Conservation (phyloP, 768 basidiomycete genomes). For the Mycena sanguinolenta region DNA sequence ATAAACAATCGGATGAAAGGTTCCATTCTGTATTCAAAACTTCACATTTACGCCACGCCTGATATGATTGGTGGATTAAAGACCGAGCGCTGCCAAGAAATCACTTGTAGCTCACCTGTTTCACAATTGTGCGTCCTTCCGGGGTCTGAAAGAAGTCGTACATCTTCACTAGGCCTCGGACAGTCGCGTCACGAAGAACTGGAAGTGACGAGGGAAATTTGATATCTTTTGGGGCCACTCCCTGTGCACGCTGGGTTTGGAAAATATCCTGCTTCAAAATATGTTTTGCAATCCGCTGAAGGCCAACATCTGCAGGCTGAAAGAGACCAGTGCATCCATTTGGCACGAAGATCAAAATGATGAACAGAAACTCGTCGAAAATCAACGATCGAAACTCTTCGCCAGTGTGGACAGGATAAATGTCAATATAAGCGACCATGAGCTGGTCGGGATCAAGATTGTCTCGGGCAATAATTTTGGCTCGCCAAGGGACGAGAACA, state of each 20-base stretch:
- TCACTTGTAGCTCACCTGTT: background rate
- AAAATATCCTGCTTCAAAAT: slow-evolving; percentile 1
- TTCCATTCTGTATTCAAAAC: background rate
- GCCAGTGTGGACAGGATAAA: slow-evolving; percentile 3
- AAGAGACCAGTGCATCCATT: background rate
- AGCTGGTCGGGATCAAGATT: slow-evolving; percentile 8
- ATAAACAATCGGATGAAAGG: slow-evolving; percentile 3
- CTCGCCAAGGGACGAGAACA: slow-evolving; percentile 25
- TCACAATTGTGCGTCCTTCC: background rate
- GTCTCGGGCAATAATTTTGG: background rate
- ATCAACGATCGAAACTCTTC: background rate
- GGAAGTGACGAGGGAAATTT: background rate
- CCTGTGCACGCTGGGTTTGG: background rate
- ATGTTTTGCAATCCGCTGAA: slow-evolving; percentile 9
- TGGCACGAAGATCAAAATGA: slow-evolving; percentile 7
- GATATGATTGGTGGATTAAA: background rate
- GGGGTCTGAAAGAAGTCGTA: slow-evolving; percentile 3
- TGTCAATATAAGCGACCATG: background rate
- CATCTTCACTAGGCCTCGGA: background rate
- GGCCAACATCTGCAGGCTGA: background rate
- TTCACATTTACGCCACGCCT: slow-evolving; percentile 10
- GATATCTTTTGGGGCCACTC: background rate
- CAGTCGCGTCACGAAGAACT: background rate
- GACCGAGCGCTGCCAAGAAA: background rate
- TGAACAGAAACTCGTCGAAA: background rate